Conservation (phyloP, 1,284 basidiomycete genomes). For the Ceratobasidium sp. region DNA sequence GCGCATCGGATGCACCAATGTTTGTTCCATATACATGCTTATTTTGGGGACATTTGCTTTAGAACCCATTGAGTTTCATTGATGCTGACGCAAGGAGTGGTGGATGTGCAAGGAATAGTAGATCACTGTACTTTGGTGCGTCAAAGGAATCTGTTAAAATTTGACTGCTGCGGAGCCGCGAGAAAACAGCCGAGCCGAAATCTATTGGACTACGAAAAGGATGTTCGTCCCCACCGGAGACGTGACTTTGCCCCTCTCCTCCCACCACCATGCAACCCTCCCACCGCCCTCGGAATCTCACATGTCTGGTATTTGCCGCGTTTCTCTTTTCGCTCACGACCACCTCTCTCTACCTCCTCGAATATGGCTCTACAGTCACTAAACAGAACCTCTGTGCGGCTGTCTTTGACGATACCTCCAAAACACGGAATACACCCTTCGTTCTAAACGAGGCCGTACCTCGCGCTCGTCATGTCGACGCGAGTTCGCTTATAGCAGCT, state of each 20-base stretch:
- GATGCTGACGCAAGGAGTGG: no score
- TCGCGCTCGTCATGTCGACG: slow-evolving; percentile 12
- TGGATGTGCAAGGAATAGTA: no score
- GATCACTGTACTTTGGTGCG: no score
- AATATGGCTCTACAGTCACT: slow-evolving; percentile 4
- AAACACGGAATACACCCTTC: background rate
- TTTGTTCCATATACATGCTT: no score
- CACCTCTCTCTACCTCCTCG: slow-evolving; percentile 4
- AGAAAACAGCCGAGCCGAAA: background rate
- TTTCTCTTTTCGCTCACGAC: background rate
- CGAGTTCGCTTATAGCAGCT: slow-evolving; percentile 17
- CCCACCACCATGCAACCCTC: slow-evolving; percentile 20
- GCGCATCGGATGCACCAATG: no score
- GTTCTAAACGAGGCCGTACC: slow-evolving; percentile 17
- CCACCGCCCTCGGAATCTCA: slow-evolving; percentile 21
- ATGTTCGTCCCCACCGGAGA: background rate
- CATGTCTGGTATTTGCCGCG: slow-evolving; percentile 14
- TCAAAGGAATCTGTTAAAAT: background rate
- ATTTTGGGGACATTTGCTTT: no score
- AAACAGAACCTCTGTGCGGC: slow-evolving; percentile 14
- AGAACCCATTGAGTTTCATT: no score
- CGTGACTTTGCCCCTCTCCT: background rate
- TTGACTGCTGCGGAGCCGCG: background rate
- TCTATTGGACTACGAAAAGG: slow-evolving; percentile 1
- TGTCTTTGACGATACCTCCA: slow-evolving; percentile 29